A percentile compares a stretch with the other conserved stretches of the same genome.
phyloP scores from a whole-genome alignment of 805 yeast genomes.

The Lachancea dasiensis region DNA sequence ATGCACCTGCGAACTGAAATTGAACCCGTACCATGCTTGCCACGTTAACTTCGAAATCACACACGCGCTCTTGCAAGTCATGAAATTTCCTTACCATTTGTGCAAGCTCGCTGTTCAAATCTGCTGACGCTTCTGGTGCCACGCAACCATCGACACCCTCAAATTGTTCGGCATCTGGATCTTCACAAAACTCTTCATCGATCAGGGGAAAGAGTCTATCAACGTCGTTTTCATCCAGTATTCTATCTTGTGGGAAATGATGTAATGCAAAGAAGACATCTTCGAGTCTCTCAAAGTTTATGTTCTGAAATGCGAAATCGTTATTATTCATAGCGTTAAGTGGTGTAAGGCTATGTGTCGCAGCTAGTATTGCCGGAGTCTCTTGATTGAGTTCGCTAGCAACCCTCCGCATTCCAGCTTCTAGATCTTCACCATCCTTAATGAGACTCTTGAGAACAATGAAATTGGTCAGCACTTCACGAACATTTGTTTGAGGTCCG shows the following conservation, averaged over 20 bases:
- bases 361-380: constrained; percentile 32
- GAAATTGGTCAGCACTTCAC: constrained; percentile 29
- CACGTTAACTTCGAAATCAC: constrained; percentile 33
- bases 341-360: constrained; percentile 28
- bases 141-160: constrained; percentile 26
- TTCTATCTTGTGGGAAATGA: constrained; percentile 9
- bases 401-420: constrained; percentile 26
- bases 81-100: constrained; percentile 29
- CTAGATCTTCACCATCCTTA: constrained; percentile 23
- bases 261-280: constrained; percentile 25
- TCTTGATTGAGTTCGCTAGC: constrained; percentile 28
- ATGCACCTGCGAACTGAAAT: constrained; percentile 32
- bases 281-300: constrained; percentile 28
- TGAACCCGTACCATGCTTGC: constrained; percentile 34
- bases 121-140: constrained; percentile 28
- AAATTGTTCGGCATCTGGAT: constrained; percentile 28
- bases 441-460: constrained; percentile 24
- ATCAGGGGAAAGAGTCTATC: constrained; percentile 19
- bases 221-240: constrained; percentile 19
- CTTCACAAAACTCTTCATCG: constrained; percentile 29
- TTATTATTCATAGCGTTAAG: constrained; percentile 24
- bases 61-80: constrained; percentile 29
- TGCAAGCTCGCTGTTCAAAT: constrained; percentile 28
- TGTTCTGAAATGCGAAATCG: constrained; percentile 29
- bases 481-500: constrained; percentile 31